Percentiles rank a stretch among this genome's conserved stretches.
These are phyloP conservation scores for Mucor saturninus DNA, from an alignment of 371 early-diverging fungal genomes.

Conservation along the genomic window DNA sequence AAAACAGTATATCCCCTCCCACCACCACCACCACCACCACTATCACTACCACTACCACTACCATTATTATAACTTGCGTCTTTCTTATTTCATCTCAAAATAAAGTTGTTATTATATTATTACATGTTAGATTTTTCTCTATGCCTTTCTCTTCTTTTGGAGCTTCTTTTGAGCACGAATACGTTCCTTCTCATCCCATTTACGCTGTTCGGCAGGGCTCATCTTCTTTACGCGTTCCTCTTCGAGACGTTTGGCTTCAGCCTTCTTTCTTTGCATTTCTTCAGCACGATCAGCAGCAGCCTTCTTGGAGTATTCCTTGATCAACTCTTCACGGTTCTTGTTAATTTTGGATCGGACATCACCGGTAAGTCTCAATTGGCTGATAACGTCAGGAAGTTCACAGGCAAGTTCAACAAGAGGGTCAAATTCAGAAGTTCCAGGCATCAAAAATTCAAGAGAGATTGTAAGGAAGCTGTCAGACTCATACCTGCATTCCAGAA, in stretches of 20 bases:
- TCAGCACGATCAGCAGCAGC: conserved; percentile 55
- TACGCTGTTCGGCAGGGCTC: conserved; percentile 73
- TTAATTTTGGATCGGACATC: conserved; percentile 42
- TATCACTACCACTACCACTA: no score
- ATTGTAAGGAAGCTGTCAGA: conserved; percentile 16
- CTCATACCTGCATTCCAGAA: conserved; percentile 7
- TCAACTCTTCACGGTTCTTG: conserved; percentile 52
- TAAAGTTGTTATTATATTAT: conserved; percentile 8
- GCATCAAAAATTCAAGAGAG: conserved; percentile 32
- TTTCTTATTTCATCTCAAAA: neutral
- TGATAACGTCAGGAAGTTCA: conserved; percentile 40
- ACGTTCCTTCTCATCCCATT: conserved; percentile 78
- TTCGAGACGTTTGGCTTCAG: conserved; percentile 72
- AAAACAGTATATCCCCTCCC: neutral
- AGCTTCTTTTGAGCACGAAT: conserved; percentile 65
- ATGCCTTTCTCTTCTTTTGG: conserved; percentile 55
- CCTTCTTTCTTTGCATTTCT: conserved; percentile 54
- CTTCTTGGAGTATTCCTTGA: conserved; percentile 55
- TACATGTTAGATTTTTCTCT: conserved; percentile 25
- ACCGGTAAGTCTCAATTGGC: conserved; percentile 22
- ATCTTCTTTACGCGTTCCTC: conserved; percentile 67
- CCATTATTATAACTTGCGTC: no score
- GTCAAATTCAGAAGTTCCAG: conserved; percentile 27
- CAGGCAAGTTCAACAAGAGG: conserved; percentile 42
- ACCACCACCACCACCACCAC: no score